Base-by-base conservation (phyloP, 2,329 filamentous ascomycete genomes). In the Septoria petroselini region DNA sequence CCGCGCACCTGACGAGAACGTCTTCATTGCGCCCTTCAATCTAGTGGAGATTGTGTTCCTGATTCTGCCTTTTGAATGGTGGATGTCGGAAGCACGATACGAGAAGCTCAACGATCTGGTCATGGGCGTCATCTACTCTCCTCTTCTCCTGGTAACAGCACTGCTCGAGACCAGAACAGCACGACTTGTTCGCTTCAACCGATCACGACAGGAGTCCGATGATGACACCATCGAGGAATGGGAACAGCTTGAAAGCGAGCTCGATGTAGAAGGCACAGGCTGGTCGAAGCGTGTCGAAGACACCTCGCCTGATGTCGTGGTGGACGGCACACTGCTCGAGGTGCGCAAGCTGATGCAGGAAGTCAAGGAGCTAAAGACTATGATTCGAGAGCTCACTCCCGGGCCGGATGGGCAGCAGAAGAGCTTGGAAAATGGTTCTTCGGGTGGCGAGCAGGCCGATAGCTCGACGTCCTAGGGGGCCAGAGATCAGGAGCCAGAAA, bases 21-120 rank as follows among this genome's bases (percentile, higher is more conserved):
- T 98, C 48, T 98, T 93, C 71, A 95, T 98, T 63, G 84, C 93
- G 0, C 93, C 93, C 0, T 87, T 98, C 71, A 98, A 98, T 68
- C 77, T 98, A 2, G 80, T 98, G 53, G 93, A 98, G 68, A 83
- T 97, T 14, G 76, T 95, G 54, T 74, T 81, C 53, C 79, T 96
- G 2, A 80, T 86, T 31, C 65, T 94, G 0, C 88, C 88, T 0
- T 84, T 95, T 45, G 93, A 97, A 73, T 98, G 93, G 93, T 98
- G 91, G 93, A 78, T 98, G 76, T 73, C 81, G n/a, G 80, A 81
- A 54, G 62, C 74, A 5, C 70, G 70, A 2, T 98, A 97, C 67
- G 85, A 91, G 59, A 78, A 79, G 27, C 72, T 97, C 47, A 98
- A 98, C 69, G 88, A 97, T 68, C 77, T 82, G 46, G 83, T 97